Evolutionary conservation across 2,329 filamentous ascomycete genomes (phyloP).

Genomic region (Pyrenophora tritici-repentis): DNA sequence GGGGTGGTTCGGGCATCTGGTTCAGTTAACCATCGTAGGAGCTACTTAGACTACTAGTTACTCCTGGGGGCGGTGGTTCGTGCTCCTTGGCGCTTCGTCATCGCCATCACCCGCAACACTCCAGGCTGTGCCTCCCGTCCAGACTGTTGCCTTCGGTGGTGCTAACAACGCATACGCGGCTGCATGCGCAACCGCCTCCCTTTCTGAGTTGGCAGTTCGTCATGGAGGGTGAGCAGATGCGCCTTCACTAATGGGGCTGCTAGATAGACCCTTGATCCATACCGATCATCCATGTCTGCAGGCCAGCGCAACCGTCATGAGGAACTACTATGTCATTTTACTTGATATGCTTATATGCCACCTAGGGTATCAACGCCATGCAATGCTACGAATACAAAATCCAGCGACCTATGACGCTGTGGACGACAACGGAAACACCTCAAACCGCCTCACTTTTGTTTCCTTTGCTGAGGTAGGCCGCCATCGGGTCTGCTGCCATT

Average conservation of each 20-base stretch:
- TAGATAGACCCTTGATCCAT: conserved; percentile 20
- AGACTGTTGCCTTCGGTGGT: conserved; percentile 25
- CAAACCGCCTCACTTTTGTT: conserved; percentile 70
- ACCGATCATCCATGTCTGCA: conserved; percentile 37
- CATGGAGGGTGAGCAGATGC: conserved; percentile 23
- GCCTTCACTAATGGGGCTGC: conserved; percentile 21
- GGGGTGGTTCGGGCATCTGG: conserved; percentile 5
- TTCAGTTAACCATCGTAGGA: conserved; percentile 17
- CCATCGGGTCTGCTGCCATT: conserved; percentile 84
- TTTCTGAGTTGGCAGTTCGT: conserved; percentile 32
- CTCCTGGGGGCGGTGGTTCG: conserved; percentile 18
- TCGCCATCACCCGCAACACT: conserved; percentile 24
- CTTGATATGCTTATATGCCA: conserved; percentile 28
- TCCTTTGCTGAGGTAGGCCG: conserved; percentile 66
- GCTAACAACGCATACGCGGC: conserved; percentile 42
- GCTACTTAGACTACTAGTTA: conserved; percentile 11
- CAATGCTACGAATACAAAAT: conserved; percentile 39
- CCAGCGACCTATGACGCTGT: conserved; percentile 15
- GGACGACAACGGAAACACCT: conserved; percentile 6
- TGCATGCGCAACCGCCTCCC: conserved; percentile 37
- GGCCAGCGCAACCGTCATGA: conserved; percentile 44
- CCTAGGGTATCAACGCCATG: conserved; percentile 38
- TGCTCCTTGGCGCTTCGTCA: conserved; percentile 34
- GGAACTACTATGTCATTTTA: conserved; percentile 42
- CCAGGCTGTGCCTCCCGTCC: conserved; percentile 5